phyloP scores from a whole-genome alignment of 768 basidiomycete species.

The Naganishia vishniacii region DNA sequence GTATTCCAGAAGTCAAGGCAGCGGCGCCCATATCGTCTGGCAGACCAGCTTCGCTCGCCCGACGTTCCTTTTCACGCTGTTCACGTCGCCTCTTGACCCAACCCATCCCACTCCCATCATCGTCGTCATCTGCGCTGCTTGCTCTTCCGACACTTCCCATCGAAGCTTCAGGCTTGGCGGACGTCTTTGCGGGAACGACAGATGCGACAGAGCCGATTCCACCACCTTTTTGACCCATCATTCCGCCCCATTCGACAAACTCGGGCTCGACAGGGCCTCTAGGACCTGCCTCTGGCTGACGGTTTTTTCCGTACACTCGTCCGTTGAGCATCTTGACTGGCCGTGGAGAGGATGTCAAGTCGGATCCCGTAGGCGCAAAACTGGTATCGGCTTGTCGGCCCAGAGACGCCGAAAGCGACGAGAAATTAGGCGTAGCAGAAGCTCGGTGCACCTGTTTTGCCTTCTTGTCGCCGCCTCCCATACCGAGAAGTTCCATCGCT shows the following conservation, averaged over 20 bases:
- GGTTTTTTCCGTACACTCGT: conserved; percentile 62
- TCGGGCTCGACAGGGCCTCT: conserved; percentile 57
- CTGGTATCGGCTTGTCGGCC: conserved; percentile 51
- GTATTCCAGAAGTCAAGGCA: background rate
- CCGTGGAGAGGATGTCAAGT: conserved; percentile 20
- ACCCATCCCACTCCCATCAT: conserved; percentile 80
- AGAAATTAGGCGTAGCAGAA: conserved; percentile 37
- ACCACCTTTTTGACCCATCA: conserved; percentile 49
- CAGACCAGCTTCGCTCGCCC: conserved; percentile 49
- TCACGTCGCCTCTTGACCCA: conserved; percentile 69
- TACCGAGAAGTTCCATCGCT: conserved; percentile 20
- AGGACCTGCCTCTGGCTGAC: conserved; percentile 34
- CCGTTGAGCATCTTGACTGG: conserved; percentile 68
- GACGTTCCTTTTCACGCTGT: conserved; percentile 51
- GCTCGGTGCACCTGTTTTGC: conserved; percentile 28
- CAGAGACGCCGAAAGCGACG: conserved; percentile 32
- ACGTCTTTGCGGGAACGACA: background rate
- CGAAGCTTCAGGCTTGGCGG: background rate
- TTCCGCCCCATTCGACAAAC: conserved; percentile 79
- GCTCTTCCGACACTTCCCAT: conserved; percentile 46
- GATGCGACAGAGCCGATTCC: conserved; percentile 60
- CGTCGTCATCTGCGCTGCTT: conserved; percentile 53
- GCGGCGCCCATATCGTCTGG: background rate
- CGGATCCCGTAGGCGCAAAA: conserved; percentile 12
- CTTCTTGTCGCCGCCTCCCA: conserved; percentile 9